phyloP scores from a whole-genome alignment of 2,329 filamentous ascomycete species.

The Aspergillus fumigatus region DNA sequence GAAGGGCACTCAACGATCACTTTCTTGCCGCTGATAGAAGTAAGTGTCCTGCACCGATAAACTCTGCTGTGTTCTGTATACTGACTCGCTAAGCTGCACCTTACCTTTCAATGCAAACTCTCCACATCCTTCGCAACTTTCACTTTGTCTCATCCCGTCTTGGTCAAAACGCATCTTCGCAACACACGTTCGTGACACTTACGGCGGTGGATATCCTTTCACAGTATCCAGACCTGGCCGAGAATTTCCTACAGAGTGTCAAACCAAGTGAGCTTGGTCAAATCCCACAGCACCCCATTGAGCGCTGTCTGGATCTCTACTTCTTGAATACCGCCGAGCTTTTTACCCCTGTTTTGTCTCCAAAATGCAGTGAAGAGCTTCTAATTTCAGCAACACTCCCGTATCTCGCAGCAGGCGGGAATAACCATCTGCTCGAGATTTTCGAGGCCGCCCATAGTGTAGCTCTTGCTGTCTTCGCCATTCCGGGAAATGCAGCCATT shows the following conservation, averaged over 20 bases:
- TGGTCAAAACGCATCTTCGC: constrained; percentile 70
- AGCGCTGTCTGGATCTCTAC: constrained; percentile 75
- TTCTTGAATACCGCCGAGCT: constrained; percentile 86
- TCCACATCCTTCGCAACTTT: constrained; percentile 70
- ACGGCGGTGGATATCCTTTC: constrained; percentile 76
- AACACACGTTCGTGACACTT: constrained; percentile 79
- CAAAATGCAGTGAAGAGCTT: constrained; percentile 64
- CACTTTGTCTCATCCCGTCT: constrained; percentile 77
- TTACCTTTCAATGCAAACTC: constrained; percentile 62
- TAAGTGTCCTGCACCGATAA: constrained; percentile 27
- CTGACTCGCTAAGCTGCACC: constrained; percentile 50
- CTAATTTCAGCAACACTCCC: constrained; percentile 69
- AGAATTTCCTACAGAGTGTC: constrained; percentile 63
- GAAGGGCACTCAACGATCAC: constrained; percentile 57
- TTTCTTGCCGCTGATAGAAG: constrained; percentile 50
- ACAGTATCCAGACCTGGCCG: constrained; percentile 61
- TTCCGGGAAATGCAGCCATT: constrained; percentile 69
- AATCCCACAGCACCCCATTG: constrained; percentile 61
- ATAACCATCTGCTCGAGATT: constrained; percentile 59
- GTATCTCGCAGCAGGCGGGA: constrained; percentile 63
- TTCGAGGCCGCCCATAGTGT: constrained; percentile 87
- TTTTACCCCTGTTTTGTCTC: constrained; percentile 65
- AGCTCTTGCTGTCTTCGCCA: constrained; percentile 72
- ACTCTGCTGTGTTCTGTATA: neutral
- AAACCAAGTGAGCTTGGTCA: constrained; percentile 51